Conservation (phyloP, 345 rosid genomes). For the Psidium friedrichsthalianum region DNA sequence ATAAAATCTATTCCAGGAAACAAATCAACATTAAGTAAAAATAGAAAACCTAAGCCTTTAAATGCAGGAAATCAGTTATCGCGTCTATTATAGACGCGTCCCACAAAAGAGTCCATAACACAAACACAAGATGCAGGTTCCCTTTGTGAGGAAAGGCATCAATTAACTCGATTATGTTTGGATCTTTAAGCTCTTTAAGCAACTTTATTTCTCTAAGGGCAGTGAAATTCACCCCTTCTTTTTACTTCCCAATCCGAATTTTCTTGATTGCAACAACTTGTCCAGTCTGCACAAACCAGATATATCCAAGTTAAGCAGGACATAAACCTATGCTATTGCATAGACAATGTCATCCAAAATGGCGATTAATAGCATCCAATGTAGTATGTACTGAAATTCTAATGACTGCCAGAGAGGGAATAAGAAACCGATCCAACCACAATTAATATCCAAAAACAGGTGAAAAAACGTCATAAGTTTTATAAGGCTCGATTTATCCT, state of each 20-base stretch:
- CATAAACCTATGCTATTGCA: not conserved
- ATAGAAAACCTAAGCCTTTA: too few species aligned
- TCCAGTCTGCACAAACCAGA: constrained; percentile 48
- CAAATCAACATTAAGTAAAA: too few species aligned
- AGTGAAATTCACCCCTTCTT: constrained; percentile 91
- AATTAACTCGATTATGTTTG: constrained; percentile 69
- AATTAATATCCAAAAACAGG: not conserved
- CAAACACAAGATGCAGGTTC: constrained; percentile 90
- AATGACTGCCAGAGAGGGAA: not conserved
- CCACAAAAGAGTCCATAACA: too few species aligned
- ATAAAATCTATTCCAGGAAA: too few species aligned
- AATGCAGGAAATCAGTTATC: too few species aligned
- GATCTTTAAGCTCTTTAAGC: constrained; percentile 83
- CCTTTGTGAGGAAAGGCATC: constrained; percentile 97
- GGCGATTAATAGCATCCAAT: not conserved
- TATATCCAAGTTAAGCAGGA: not conserved
- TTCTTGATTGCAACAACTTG: constrained; percentile 85
- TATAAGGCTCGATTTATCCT: not conserved
- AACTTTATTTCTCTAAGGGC: constrained; percentile 94
- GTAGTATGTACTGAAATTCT: not conserved
- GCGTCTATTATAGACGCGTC: too few species aligned
- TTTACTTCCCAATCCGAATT: constrained; percentile 82
- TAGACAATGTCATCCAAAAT: not conserved
- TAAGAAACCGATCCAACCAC: not conserved
- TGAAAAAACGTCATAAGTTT: not conserved